Base-by-base conservation (phyloP, 345 rosid species). In the Lepidium africanum region DNA sequence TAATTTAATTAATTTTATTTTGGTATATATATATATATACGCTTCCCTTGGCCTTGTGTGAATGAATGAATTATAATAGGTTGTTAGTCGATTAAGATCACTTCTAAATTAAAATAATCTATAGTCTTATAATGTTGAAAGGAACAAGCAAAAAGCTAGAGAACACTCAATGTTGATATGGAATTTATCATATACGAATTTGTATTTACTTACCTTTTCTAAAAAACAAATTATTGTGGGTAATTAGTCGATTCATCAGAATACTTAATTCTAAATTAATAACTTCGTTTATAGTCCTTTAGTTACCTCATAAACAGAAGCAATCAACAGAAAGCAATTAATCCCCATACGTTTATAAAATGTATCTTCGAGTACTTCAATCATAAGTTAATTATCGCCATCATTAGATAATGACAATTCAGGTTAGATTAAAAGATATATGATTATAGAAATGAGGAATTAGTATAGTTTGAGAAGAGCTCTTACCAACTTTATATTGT, bases 401-500 rank as follows among this genome's bases (percentile, higher is more conserved):
- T 45, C 17, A 46, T 45, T 48, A 14, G 32, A 27, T 5, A 68
- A 68, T 48, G n/a, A 47, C 49, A 37, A 7, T 37, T 7, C 9
- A 23, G 32, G 25, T 7, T 15, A 69, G 37, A 57, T 5, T 30
- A 15, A 8, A 25, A 38, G 37, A 69, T 47, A 39, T 5, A 35
- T 57, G 46, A 37, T 30, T 65, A 51, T 4, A 2, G 15, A 43
- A 36, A 46, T 7, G 36, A 46, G 16, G 45, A 56, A 47, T 30
- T 35, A n/a, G 23, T 35, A 42, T 68, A 68, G 17, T 37, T 57
- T 36, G 47, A 39, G 58, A 58, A 57, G 65, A 39, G 37, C 16
- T 61, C 67, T 10, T 52, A 61, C 69, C 69, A 63, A 53, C 70
- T 71, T 63, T 54, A 53, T 42, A 16, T 53, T 46, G 63, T 37